Evolutionary conservation across 345 rosid genomes (phyloP).

Genomic region (Schrenkiella parvula): DNA sequence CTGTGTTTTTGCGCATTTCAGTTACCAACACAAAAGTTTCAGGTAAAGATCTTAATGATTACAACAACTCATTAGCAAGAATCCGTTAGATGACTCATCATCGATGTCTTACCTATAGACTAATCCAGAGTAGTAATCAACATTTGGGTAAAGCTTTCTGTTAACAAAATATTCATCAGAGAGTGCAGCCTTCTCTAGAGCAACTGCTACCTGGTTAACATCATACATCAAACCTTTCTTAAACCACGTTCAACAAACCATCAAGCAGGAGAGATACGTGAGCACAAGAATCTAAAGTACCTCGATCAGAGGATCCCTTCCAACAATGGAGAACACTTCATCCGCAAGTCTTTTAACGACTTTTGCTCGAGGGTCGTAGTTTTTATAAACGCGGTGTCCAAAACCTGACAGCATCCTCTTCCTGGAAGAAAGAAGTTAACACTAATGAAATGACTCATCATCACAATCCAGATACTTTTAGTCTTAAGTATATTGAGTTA

Average conservation of each 20-base stretch:
- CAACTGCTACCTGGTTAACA: constrained; percentile 67
- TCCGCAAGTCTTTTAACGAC: constrained; percentile 78
- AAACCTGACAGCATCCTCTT: constrained; percentile 92
- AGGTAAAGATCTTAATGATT: neutral
- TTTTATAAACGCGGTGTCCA: constrained; percentile 95
- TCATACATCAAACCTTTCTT: too few relatives aligned
- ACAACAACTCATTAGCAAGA: too few relatives aligned
- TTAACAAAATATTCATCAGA: constrained; percentile 80
- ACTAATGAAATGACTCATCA: neutral
- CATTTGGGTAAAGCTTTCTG: constrained; percentile 94
- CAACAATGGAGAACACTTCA: constrained; percentile 90
- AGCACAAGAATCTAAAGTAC: constrained; percentile 34
- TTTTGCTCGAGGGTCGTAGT: constrained; percentile 87
- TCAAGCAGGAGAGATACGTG: neutral
- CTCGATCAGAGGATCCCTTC: constrained; percentile 93
- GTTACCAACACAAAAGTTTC: neutral
- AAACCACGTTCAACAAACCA: neutral
- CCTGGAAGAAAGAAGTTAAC: constrained; percentile 28
- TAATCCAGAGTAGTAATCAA: constrained; percentile 91
- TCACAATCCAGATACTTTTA: neutral
- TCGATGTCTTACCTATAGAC: constrained; percentile 55
- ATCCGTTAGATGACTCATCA: neutral
- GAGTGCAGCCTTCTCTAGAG: constrained; percentile 86
- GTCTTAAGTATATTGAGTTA: constrained; percentile 8
- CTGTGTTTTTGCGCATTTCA: too few relatives aligned